Evolutionary conservation across 192 early-diverging fungal genomes (phyloP).

Genomic region (Borealophlyctis nickersoniae): DNA sequence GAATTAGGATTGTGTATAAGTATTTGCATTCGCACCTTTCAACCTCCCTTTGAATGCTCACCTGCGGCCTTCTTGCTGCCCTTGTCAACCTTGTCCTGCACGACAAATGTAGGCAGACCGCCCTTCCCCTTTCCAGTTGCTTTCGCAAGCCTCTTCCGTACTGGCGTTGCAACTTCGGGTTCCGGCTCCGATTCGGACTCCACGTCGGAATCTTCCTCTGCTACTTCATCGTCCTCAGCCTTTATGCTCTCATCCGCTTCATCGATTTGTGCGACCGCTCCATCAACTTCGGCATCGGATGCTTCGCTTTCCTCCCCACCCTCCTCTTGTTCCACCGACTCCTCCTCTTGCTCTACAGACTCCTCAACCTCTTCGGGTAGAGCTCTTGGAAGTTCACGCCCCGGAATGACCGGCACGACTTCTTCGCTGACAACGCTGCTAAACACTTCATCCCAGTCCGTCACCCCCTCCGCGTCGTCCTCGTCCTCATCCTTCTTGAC

Average conservation of each 20-base stretch:
- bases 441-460: conserved; percentile 89
- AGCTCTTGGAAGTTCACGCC: not conserved
- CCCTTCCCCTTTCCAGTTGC: not conserved
- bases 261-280: conserved; percentile 29
- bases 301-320: conserved; percentile 25
- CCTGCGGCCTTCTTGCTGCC: not conserved
- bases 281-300: not conserved
- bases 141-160: not conserved
- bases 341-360: conserved; percentile 19
- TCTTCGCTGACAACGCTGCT: conserved; percentile 73
- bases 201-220: not conserved
- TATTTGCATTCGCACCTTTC: conserved; percentile 11
- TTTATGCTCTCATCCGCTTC: conserved; percentile 33
- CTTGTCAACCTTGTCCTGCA: not conserved
- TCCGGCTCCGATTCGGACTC: conserved; percentile 1
- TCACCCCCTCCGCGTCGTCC: conserved; percentile 39
- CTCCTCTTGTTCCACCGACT: conserved; percentile 22
- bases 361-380: conserved; percentile 31
- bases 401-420: too few species aligned
- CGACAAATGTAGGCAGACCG: not conserved
- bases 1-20: not conserved
- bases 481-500: conserved; percentile 18
- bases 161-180: not conserved
- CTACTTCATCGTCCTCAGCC: conserved; percentile 18
- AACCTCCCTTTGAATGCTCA: too few species aligned